Evolutionary conservation across 495 filamentous ascomycete genomes (phyloP).

Genomic region (Platismatia glauca): DNA sequence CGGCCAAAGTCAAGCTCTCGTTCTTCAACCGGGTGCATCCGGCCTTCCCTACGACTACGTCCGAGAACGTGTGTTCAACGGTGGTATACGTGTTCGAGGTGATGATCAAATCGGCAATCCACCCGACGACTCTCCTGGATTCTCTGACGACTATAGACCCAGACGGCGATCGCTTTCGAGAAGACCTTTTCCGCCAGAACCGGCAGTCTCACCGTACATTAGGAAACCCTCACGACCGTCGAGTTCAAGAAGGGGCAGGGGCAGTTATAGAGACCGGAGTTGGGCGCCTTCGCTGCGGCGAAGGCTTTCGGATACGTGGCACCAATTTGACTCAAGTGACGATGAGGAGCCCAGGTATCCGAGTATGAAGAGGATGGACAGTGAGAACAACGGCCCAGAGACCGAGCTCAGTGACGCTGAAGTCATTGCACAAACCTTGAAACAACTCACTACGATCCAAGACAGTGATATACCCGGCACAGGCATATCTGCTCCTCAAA

Average conservation of each 20-base stretch:
- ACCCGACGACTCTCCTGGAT: no score
- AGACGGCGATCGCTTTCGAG: no score
- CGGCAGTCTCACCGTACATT: background rate
- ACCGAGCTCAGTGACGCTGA: background rate
- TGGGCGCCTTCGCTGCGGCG: constrained; percentile 1
- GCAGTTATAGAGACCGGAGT: background rate
- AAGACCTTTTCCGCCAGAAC: no score
- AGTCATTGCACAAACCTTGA: constrained; percentile 1
- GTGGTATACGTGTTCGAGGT: background rate
- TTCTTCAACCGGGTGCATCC: background rate
- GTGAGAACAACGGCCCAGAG: background rate
- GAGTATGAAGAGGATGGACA: background rate
- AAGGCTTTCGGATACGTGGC: background rate
- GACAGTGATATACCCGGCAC: background rate
- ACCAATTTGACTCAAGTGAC: background rate
- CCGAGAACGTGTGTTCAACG: background rate
- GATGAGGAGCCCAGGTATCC: background rate
- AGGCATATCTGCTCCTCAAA: background rate
- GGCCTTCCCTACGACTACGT: background rate
- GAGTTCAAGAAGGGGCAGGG: background rate
- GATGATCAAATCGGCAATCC: background rate
- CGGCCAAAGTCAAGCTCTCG: background rate
- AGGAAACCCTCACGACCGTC: background rate
- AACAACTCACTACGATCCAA: background rate
- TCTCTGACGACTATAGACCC: no score